Base-by-base conservation (phyloP, 331 rosid genomes). In the Arachis monticola region DNA sequence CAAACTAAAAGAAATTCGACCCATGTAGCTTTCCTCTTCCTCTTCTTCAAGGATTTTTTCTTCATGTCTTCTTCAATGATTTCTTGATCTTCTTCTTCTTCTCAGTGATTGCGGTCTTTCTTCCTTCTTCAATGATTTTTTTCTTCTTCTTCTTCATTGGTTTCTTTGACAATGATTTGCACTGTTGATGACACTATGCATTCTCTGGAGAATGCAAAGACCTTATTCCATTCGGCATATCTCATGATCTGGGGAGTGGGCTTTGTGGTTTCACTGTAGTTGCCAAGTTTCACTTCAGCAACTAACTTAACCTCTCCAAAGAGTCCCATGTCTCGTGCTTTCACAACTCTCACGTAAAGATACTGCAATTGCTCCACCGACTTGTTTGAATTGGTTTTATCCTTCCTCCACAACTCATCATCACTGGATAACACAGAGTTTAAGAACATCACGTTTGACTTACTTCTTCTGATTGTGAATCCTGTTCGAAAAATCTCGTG, bases 331-430 rank as follows among this genome's bases (percentile, higher is more conserved):
- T 31, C 65, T 60, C 45, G 45, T 31, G 44, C 65, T 60, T 60
- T 60, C 17, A 60, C 65, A 32, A 60, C 65, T 60, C 45, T 60
- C 4, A 60, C 65, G 32, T 60, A 60, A 32, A 60, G 65, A 32
- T 31, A 60, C 10, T 10, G n/a, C 44, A 31, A 30, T 31, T 31
- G 44, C 65, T 60, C 44, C 65, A 60, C 8, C 10, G 65, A 60
- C 32, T 10, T 9, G 65, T n/a, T 60, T 60, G 44, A 30, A 17
- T 44, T 1, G 41, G 17, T 60, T 60, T 60, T 31, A 31, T 60
- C 65, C 42, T 31, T 32, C 65, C 32, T 31, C 44, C 4, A 30
- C 44, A 44, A 27, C 17, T 31, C 41, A 60, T 44, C 44, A 22
- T 22, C 27, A 22, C 27, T 22, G 27, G 27, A 22, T 22, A 22